Conservation (phyloP, 345 rosid species). For the Litchi chinensis region DNA sequence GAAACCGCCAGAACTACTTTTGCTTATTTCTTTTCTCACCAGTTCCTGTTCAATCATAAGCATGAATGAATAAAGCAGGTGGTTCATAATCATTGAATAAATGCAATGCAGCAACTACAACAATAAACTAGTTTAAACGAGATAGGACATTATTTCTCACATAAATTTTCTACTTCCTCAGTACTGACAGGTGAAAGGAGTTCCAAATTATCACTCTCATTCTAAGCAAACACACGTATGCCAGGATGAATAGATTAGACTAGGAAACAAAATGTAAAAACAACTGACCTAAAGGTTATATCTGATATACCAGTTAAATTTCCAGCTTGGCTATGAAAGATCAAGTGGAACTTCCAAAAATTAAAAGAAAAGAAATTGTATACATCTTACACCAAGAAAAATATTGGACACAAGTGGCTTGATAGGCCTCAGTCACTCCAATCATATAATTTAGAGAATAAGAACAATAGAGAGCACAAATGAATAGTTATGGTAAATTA, state of each 20-base stretch:
- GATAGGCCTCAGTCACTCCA: neutral
- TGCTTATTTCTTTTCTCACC: conserved; percentile 54
- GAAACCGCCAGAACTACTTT: conserved; percentile 44
- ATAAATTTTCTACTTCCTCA: neutral
- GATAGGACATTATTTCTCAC: neutral
- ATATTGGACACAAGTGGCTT: neutral
- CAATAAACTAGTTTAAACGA: neutral
- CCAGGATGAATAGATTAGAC: neutral
- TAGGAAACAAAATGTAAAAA: neutral
- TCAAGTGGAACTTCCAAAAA: neutral
- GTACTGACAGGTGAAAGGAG: neutral
- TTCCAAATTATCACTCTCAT: neutral
- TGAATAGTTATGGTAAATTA: neutral
- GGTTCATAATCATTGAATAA: neutral
- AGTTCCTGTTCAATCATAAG: conserved; percentile 47
- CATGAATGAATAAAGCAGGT: neutral
- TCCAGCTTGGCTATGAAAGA: neutral
- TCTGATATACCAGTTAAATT: neutral
- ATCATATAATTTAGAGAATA: neutral
- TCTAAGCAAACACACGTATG: neutral
- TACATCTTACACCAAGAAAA: neutral
- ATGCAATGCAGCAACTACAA: neutral
- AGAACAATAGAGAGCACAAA: neutral
- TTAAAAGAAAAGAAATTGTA: neutral
- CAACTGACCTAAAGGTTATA: neutral